Percentiles rank a stretch among this genome's conserved stretches.
phyloP scores from a whole-genome alignment of 208 protist genomes.

The Leishmania gerbilli region DNA sequence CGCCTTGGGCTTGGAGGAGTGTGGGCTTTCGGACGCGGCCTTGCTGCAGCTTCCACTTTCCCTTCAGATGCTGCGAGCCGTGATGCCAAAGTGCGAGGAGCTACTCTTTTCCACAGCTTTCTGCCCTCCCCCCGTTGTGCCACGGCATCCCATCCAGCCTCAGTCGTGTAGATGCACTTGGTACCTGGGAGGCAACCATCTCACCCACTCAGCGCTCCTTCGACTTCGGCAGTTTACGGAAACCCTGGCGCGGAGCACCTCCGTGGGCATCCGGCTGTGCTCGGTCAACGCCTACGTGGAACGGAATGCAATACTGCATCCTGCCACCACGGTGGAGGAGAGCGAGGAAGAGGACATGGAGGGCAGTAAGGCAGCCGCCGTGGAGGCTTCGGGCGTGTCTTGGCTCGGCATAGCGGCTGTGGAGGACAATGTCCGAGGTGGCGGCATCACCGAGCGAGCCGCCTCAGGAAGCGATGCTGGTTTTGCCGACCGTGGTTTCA shows the following conservation, averaged over 20 bases:
- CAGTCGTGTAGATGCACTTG: not conserved
- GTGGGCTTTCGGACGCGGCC: conserved; percentile 6
- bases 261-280: not conserved
- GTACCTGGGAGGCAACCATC: conserved; percentile 16
- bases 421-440: not conserved
- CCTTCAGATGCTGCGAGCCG: not conserved
- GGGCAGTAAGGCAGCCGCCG: too few relatives aligned
- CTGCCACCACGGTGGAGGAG: not conserved
- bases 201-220: conserved; percentile 11
- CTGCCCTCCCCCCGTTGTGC: not conserved
- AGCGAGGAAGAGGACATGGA: not conserved
- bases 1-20: conserved; percentile 11
- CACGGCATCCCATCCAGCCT: not conserved
- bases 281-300: conserved; percentile 27
- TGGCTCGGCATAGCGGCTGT: not conserved
- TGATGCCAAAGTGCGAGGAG: not conserved
- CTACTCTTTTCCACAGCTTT: not conserved
- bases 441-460: not conserved
- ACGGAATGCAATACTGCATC: conserved; percentile 21
- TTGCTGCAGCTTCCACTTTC: not conserved
- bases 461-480: not conserved
- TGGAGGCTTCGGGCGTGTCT: too few relatives aligned
- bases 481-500: not conserved
- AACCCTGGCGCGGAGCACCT: not conserved
- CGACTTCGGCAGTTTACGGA: conserved; percentile 5